phyloP scores from a whole-genome alignment of 1,284 basidiomycete species.

The Cutaneotrichosporon mucoides region DNA sequence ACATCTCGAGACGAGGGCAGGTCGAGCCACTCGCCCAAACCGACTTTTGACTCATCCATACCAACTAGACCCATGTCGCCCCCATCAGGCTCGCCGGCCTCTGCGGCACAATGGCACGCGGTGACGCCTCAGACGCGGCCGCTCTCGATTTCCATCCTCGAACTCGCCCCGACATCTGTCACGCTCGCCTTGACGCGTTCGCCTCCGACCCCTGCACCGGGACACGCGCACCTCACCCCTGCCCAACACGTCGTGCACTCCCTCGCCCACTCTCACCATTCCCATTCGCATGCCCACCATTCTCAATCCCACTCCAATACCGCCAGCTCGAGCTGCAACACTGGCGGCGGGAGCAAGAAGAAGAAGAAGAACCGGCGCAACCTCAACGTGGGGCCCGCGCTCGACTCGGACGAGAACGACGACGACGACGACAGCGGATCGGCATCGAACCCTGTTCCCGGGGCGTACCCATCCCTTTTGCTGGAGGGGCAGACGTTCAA shows the following conservation, averaged over 20 bases:
- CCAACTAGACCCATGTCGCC: constrained; percentile 18
- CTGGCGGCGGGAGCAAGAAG: constrained; percentile 4
- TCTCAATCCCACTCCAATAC: not conserved
- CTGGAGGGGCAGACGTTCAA: constrained; percentile 38
- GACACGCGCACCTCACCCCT: not conserved
- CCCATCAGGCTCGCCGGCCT: constrained; percentile 14
- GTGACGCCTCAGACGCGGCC: constrained; percentile 46
- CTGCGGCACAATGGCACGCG: constrained; percentile 42
- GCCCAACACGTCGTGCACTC: constrained; percentile 22
- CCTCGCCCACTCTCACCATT: constrained; percentile 6
- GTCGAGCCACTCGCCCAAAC: too few relatives aligned
- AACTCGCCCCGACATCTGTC: constrained; percentile 47
- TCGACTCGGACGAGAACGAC: constrained; percentile 39
- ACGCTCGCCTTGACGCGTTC: constrained; percentile 47
- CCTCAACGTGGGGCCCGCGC: not conserved
- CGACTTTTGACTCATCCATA: not conserved
- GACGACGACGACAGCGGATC: constrained; percentile 21
- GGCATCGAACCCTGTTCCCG: constrained; percentile 6
- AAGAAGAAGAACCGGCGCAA: constrained; percentile 17
- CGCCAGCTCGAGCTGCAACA: not conserved
- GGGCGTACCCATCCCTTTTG: constrained; percentile 13
- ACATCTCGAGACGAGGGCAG: too few relatives aligned
- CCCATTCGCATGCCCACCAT: not conserved
- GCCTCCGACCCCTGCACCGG: constrained; percentile 9
- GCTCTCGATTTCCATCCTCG: constrained; percentile 46